Evolutionary conservation across 371 early-diverging fungal genomes (phyloP).

Genomic region (Smittium culicis): DNA sequence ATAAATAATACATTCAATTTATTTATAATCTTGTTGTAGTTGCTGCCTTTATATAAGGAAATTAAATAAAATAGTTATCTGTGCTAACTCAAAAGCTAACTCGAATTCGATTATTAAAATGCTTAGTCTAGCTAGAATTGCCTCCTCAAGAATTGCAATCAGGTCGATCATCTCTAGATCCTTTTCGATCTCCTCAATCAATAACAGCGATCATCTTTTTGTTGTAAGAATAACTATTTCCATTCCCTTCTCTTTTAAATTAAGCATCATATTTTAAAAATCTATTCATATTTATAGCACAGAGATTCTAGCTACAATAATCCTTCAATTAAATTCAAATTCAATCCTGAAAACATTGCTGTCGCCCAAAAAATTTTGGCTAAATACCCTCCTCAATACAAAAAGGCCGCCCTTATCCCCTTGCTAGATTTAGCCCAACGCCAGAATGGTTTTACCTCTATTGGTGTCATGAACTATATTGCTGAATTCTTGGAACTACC

Average conservation of each 20-base stretch:
- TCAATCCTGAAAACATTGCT: constrained; percentile 59
- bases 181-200: not conserved
- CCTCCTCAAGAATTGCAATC: not conserved
- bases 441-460: constrained; percentile 81
- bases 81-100: no score
- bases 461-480: constrained; percentile 94
- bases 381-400: constrained; percentile 94
- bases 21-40: no score
- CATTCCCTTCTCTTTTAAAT: no score
- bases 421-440: constrained; percentile 90
- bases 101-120: not conserved
- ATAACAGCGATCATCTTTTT: constrained; percentile 11
- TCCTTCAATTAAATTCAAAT: constrained; percentile 69
- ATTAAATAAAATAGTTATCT: no score
- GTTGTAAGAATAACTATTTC: not conserved
- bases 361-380: constrained; percentile 75
- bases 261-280: not conserved
- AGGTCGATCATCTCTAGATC: not conserved
- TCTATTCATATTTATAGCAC: constrained; percentile 32
- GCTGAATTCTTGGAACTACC: constrained; percentile 87
- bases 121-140: not conserved
- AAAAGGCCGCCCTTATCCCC: constrained; percentile 93
- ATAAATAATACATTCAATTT: no score
- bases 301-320: constrained; percentile 88
- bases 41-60: no score